Percentiles rank a stretch among this genome's conserved stretches.
Evolutionary conservation across 208 protist species (phyloP).

Genomic region (Dictyostelium gargantuum): DNA sequence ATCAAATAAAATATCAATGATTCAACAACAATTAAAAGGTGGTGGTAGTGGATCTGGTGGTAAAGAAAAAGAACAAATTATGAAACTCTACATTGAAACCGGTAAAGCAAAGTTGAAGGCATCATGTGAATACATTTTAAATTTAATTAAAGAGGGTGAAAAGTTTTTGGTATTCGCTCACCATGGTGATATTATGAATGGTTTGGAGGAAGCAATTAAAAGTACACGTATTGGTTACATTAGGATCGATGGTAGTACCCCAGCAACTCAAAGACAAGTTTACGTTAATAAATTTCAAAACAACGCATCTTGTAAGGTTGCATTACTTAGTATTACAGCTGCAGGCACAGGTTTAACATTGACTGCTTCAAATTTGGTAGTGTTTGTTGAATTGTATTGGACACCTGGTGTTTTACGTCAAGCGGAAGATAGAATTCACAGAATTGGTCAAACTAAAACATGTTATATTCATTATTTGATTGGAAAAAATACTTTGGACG

Average conservation of each 20-base stretch:
- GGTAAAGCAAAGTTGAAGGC: slow-evolving; percentile 67
- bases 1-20: neutral
- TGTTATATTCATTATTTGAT: slow-evolving; percentile 94
- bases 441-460: slow-evolving; percentile 92
- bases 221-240: neutral
- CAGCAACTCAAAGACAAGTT: slow-evolving; percentile 22
- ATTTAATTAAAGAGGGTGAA: slow-evolving; percentile 45
- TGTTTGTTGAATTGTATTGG: slow-evolving; percentile 98
- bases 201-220: slow-evolving; percentile 22
- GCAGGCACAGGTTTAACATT: slow-evolving; percentile 96
- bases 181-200: slow-evolving; percentile 75
- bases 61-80: slow-evolving; percentile 12
- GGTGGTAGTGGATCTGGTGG: neutral
- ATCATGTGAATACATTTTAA: slow-evolving; percentile 70
- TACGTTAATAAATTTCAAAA: slow-evolving; percentile 76
- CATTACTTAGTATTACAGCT: slow-evolving; percentile 81
- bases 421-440: slow-evolving; percentile 96
- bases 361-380: slow-evolving; percentile 91
- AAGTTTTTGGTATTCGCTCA: slow-evolving; percentile 83
- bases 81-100: slow-evolving; percentile 64
- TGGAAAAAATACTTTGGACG: slow-evolving; percentile 71
- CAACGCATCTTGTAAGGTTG: slow-evolving; percentile 40
- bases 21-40: neutral
- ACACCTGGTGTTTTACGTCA: slow-evolving; percentile 88
- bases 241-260: slow-evolving; percentile 61